A percentile compares a stretch with the other conserved stretches of the same genome.
Evolutionary conservation across 176 grass and related monocot species (phyloP).

Genomic region (Thalia dealbata): DNA sequence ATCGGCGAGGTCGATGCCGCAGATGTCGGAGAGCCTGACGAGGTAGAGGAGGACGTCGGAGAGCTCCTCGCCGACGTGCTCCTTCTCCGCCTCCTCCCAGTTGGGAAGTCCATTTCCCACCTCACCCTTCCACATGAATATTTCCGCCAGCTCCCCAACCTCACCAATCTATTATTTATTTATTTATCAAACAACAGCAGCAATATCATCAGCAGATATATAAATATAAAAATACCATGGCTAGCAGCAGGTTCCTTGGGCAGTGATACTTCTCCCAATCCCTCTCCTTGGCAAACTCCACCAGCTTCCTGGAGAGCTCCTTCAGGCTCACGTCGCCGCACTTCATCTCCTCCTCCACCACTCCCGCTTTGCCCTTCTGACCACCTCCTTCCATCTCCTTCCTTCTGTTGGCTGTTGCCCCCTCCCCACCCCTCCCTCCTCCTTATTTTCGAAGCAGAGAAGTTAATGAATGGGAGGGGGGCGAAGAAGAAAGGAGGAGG

Average conservation of each 20-base stretch:
- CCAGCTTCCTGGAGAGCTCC: slow-evolving; percentile 63
- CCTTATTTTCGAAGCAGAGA: not conserved
- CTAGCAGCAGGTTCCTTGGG: slow-evolving; percentile 87
- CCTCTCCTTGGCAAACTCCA: slow-evolving; percentile 73
- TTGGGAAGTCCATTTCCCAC: not conserved
- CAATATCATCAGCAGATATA: not conserved
- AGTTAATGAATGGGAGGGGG: too few species aligned
- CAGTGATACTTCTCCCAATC: slow-evolving; percentile 84
- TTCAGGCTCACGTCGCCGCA: slow-evolving; percentile 51
- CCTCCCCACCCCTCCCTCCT: too few species aligned
- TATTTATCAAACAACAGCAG: not conserved
- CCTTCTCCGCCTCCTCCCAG: slow-evolving; percentile 7
- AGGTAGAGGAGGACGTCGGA: slow-evolving; percentile 8
- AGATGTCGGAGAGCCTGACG: not conserved
- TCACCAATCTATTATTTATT: not conserved
- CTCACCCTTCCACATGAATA: slow-evolving; percentile 14
- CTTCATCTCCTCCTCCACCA: slow-evolving; percentile 17
- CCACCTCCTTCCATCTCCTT: slow-evolving; percentile 25
- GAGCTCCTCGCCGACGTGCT: slow-evolving; percentile 9
- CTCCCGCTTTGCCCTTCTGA: slow-evolving; percentile 20
- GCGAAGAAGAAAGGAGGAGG: too few species aligned
- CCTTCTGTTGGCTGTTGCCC: too few species aligned
- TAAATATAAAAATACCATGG: slow-evolving; percentile 43
- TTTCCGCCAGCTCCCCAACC: slow-evolving; percentile 5
- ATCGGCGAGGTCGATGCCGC: not conserved